phyloP scores from a whole-genome alignment of 2,329 filamentous ascomycete genomes.

The Celoporthe dispersa region DNA sequence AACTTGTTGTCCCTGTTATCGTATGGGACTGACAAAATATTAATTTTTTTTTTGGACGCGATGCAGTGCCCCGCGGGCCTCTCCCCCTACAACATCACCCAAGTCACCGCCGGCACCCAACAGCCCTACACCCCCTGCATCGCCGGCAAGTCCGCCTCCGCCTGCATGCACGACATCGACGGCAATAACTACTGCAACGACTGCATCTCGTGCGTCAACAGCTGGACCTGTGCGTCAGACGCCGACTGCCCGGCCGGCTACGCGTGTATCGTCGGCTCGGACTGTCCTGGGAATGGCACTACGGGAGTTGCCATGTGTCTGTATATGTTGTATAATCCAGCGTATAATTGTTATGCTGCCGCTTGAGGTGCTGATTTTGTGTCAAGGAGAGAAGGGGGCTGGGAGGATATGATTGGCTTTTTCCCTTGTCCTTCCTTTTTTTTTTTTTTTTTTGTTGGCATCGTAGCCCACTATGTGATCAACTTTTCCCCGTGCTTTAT shows the following conservation, averaged over 20 bases:
- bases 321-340: constrained; percentile 9
- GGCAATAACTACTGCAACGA: constrained; percentile 13
- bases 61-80: neutral
- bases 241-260: neutral
- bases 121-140: neutral
- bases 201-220: constrained; percentile 7
- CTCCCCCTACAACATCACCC: neutral
- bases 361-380: neutral
- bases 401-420: too few species aligned
- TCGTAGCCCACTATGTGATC: neutral
- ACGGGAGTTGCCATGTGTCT: constrained; percentile 11
- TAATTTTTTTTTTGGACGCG: neutral
- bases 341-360: neutral
- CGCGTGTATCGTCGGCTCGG: constrained; percentile 1
- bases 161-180: constrained; percentile 6
- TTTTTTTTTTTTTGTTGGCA: neutral
- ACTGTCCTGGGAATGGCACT: constrained; percentile 7
- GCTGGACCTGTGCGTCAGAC: constrained; percentile 4
- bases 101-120: neutral
- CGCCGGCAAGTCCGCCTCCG: neutral
- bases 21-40: neutral
- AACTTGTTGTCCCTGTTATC: too few species aligned
- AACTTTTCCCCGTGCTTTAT: neutral
- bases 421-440: too few species aligned
- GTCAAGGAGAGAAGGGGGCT: neutral